Evolutionary conservation across 192 early-diverging fungal species (phyloP).

Genomic region (Dissophora ornata): DNA sequence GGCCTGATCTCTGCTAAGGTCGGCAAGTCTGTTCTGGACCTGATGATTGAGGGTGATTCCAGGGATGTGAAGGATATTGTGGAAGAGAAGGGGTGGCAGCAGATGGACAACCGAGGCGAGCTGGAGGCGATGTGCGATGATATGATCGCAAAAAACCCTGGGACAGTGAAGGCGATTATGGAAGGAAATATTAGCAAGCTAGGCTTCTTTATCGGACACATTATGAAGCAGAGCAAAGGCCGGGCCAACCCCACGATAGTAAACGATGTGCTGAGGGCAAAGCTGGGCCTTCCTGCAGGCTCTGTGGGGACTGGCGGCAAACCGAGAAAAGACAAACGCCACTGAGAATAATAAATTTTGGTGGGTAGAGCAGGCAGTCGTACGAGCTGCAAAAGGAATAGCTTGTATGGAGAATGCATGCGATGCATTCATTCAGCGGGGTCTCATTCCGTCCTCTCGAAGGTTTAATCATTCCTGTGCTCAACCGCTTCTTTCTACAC

Average conservation of each 20-base stretch:
- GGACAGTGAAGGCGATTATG: conserved; percentile 67
- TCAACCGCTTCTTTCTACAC: no score
- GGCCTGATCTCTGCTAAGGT: conserved; percentile 70
- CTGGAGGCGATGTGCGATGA: conserved; percentile 60
- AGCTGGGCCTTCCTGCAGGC: conserved; percentile 27
- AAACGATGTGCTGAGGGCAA: conserved; percentile 66
- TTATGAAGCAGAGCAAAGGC: conserved; percentile 84
- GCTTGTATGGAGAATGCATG: no score
- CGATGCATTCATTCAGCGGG: no score
- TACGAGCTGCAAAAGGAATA: no score
- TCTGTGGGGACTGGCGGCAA: no score
- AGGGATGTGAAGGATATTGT: conserved; percentile 67
- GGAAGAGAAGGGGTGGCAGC: conserved; percentile 68
- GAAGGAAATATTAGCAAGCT: conserved; percentile 75
- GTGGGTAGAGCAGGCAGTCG: no score
- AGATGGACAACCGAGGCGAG: conserved; percentile 57
- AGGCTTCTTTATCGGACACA: conserved; percentile 86
- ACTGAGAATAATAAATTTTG: no score
- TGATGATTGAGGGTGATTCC: conserved; percentile 74
- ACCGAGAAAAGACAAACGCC: no score
- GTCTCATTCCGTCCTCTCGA: no score
- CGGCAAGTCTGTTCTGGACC: conserved; percentile 76
- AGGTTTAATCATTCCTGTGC: no score
- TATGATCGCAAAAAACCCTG: conserved; percentile 54
- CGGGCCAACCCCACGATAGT: conserved; percentile 79